Conservation (phyloP, 2,329 filamentous ascomycete species). For the Diaporthe sp. region DNA sequence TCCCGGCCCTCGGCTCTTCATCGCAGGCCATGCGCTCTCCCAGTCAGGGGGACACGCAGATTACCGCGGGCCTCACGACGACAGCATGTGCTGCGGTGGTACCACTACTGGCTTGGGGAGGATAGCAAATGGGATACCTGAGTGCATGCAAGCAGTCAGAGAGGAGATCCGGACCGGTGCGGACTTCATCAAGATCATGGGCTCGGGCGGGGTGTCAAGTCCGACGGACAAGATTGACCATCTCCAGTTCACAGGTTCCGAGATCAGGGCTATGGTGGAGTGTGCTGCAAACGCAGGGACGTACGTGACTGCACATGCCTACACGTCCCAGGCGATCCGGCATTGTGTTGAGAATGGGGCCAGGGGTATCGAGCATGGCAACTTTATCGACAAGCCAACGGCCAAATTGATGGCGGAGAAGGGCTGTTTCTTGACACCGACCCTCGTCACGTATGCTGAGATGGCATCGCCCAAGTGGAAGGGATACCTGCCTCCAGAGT, state of each 20-base stretch:
- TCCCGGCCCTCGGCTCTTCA: constrained; percentile 63
- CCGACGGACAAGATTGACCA: constrained; percentile 64
- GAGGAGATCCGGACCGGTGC: constrained; percentile 64
- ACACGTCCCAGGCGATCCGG: constrained; percentile 62
- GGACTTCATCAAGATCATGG: constrained; percentile 71
- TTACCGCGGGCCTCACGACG: constrained; percentile 54
- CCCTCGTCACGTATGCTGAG: constrained; percentile 61
- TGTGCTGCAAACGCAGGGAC: constrained; percentile 60
- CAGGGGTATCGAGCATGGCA: constrained; percentile 61
- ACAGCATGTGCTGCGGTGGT: constrained; percentile 60
- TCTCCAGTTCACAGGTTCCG: constrained; percentile 64
- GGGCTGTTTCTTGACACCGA: constrained; percentile 63
- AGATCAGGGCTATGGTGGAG: constrained; percentile 63
- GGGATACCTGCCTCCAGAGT: constrained; percentile 55
- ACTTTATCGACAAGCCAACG: constrained; percentile 53
- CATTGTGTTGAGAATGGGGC: constrained; percentile 65
- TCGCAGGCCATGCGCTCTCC: constrained; percentile 61
- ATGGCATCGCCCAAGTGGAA: constrained; percentile 57
- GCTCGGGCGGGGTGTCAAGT: constrained; percentile 63
- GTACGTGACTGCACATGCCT: constrained; percentile 67
- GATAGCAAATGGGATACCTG: constrained; percentile 61
- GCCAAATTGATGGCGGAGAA: constrained; percentile 61
- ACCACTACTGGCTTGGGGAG: constrained; percentile 52
- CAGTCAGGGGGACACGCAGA: constrained; percentile 68
- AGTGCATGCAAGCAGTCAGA: constrained; percentile 62